phyloP scores from a whole-genome alignment of 148 eudicot genomes.

The Nepenthes gracilis region DNA sequence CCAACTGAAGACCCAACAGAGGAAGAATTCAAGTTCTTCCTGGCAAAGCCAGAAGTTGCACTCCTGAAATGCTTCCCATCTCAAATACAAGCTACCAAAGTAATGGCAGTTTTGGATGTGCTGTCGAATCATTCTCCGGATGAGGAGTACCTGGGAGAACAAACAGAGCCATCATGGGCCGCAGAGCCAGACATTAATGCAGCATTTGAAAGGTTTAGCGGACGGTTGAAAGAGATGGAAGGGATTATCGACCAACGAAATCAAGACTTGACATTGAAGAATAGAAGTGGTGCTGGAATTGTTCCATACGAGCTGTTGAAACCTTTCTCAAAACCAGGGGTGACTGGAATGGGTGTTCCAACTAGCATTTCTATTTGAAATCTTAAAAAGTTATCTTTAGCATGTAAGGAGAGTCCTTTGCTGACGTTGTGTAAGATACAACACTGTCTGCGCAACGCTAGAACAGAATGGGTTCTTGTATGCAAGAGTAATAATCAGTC shows the following conservation, averaged over 20 bases:
- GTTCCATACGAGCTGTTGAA: constrained; percentile 63
- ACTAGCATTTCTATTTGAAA: constrained; percentile 57
- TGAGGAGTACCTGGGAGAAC: constrained; percentile 56
- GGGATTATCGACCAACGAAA: constrained; percentile 55
- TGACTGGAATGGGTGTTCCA: constrained; percentile 56
- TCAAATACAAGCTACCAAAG: constrained; percentile 40
- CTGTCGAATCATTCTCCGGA: constrained; percentile 52
- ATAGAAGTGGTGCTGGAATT: constrained; percentile 61
- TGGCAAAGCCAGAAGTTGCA: constrained; percentile 26
- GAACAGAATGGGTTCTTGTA: no score
- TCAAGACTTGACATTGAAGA: constrained; percentile 23
- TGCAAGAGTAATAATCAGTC: no score
- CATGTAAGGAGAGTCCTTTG: no score
- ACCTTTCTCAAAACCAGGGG: constrained; percentile 53
- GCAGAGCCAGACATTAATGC: constrained; percentile 34
- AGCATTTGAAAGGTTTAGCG: constrained; percentile 39
- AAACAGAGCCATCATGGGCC: constrained; percentile 29
- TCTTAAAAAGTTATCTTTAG: not conserved
- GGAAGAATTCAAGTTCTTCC: constrained; percentile 23
- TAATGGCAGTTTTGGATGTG: constrained; percentile 55
- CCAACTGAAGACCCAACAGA: constrained; percentile 42
- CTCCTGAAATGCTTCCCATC: constrained; percentile 43
- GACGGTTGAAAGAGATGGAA: constrained; percentile 40
- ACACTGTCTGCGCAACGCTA: no score
- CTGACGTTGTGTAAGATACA: no score